phyloP scores from a whole-genome alignment of 1,284 basidiomycete species.

The Puccinia horiana region DNA sequence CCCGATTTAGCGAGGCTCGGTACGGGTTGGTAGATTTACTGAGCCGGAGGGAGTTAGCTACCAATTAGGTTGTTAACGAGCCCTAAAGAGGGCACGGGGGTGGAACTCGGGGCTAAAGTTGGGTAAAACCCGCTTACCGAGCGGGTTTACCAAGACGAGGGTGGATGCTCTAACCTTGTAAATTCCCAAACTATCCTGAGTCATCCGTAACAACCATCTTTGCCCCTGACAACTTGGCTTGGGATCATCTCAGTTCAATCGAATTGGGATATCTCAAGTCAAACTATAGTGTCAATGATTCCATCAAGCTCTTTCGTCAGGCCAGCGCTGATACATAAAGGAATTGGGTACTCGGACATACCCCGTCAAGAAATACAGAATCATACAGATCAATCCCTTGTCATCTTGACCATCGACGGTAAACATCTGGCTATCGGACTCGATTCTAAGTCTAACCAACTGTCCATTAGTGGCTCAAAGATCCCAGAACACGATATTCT shows the following conservation, averaged over 20 bases:
- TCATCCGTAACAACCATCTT: too few relatives aligned
- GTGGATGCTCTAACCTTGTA: too few relatives aligned
- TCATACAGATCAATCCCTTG: background rate
- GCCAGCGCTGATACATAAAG: conserved; percentile 63
- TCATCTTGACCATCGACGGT: conserved; percentile 73
- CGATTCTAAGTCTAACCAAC: conserved; percentile 61
- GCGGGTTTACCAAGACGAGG: too few relatives aligned
- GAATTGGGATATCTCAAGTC: conserved; percentile 83
- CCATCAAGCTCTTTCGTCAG: conserved; percentile 69
- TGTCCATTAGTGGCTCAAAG: conserved; percentile 66
- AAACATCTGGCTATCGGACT: conserved; percentile 67
- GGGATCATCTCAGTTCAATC: conserved; percentile 64
- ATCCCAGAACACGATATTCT: conserved; percentile 76
- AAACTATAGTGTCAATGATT: conserved; percentile 75
- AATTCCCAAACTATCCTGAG: too few relatives aligned
- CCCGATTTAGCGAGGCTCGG: too few relatives aligned
- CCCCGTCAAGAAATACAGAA: conserved; percentile 52
- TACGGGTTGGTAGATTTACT: too few relatives aligned
- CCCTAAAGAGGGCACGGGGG: too few relatives aligned
- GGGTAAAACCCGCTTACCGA: too few relatives aligned
- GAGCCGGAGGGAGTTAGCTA: too few relatives aligned
- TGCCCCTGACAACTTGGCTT: conserved; percentile 80
- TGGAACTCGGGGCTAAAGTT: too few relatives aligned
- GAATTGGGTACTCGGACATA: conserved; percentile 69
- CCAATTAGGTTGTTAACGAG: too few relatives aligned